Conservation (phyloP, 1,139 yeast species). For the Williopsis jadinii region DNA sequence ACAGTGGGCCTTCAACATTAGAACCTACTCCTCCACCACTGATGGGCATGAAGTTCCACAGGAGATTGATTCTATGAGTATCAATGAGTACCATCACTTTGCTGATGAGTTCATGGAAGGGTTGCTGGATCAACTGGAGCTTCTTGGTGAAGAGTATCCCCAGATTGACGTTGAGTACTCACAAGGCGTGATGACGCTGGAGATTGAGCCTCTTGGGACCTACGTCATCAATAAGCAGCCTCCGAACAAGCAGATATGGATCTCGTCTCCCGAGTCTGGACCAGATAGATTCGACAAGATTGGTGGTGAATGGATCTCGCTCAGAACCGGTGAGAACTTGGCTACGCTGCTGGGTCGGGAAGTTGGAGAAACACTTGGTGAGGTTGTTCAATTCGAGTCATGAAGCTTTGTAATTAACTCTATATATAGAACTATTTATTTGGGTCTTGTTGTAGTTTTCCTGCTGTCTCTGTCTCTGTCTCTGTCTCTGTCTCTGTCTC, state of each 20-base stretch:
- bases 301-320: conserved; percentile 49
- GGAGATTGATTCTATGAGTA: conserved; percentile 38
- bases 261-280: conserved; percentile 79
- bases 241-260: conserved; percentile 86
- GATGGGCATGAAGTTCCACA: conserved; percentile 42
- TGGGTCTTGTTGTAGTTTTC: not conserved
- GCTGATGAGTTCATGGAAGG: conserved; percentile 60
- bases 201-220: conserved; percentile 60
- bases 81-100: conserved; percentile 45
- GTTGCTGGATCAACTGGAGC: conserved; percentile 55
- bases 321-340: conserved; percentile 44
- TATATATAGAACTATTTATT: conserved; percentile 1
- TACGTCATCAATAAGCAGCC: conserved; percentile 89
- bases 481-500: conserved; percentile 1
- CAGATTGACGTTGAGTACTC: conserved; percentile 59
- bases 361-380: conserved; percentile 32
- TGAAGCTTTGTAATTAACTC: not conserved
- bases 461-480: conserved; percentile 1
- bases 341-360: conserved; percentile 42
- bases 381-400: conserved; percentile 18
- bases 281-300: conserved; percentile 64
- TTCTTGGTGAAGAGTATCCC: conserved; percentile 47
- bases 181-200: conserved; percentile 72
- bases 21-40: conserved; percentile 27
- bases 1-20: not conserved